Percentiles rank a stretch among this genome's conserved stretches.
Evolutionary conservation across 2,329 filamentous ascomycete genomes (phyloP).

Genomic region (Ophiostoma tasmaniense): DNA sequence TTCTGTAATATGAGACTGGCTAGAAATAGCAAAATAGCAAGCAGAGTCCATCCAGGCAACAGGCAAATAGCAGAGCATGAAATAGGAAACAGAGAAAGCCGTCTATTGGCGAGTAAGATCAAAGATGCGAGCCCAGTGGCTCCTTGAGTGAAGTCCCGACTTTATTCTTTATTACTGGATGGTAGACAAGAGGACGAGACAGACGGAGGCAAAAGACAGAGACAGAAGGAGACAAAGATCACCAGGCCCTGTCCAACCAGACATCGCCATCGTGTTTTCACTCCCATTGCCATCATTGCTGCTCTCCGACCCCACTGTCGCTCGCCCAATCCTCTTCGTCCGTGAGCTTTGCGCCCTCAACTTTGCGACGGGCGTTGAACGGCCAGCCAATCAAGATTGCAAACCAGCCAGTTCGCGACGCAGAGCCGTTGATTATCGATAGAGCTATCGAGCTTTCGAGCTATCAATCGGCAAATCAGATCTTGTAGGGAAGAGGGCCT

Average conservation of each 20-base stretch:
- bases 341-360: neutral
- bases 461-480: neutral
- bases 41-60: conserved; percentile 1
- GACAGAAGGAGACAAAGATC: neutral
- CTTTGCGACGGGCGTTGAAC: neutral
- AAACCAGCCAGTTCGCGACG: neutral
- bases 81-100: neutral
- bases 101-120: neutral
- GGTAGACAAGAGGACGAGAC: neutral
- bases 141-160: neutral
- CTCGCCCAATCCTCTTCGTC: neutral
- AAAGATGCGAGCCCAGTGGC: neutral
- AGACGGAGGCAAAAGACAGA: neutral
- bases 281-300: neutral
- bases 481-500: neutral
- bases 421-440: neutral
- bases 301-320: neutral
- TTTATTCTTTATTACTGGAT: neutral
- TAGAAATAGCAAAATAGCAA: neutral
- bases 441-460: neutral
- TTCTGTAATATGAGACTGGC: conserved; percentile 8
- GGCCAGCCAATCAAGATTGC: neutral
- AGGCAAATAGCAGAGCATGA: conserved; percentile 2
- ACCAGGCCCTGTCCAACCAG: conserved; percentile 12
- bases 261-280: neutral